Evolutionary conservation across 306 rosid species (phyloP).

Genomic region (Fragaria iinumae): DNA sequence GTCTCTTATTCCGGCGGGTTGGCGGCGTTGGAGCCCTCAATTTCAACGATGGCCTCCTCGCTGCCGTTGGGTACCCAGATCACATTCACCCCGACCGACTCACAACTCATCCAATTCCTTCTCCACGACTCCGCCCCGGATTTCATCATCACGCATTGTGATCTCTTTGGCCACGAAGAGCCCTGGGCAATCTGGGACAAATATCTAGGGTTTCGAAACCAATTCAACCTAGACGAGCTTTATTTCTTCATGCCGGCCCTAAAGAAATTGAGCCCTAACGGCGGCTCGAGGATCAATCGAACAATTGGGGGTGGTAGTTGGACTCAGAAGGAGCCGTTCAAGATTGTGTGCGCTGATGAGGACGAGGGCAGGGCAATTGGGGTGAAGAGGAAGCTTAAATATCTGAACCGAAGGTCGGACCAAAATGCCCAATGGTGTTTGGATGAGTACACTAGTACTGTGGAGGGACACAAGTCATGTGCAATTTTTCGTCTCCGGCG

Average conservation of each 20-base stretch:
- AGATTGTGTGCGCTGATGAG: background rate
- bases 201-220: background rate
- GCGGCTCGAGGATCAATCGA: background rate
- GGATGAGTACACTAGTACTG: background rate
- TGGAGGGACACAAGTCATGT: background rate
- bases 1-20: background rate
- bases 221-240: background rate
- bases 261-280: background rate
- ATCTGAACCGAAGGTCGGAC: background rate
- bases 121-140: background rate
- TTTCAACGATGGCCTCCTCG: background rate
- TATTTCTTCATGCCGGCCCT: background rate
- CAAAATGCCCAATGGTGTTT: background rate
- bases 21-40: background rate
- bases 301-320: background rate
- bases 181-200: background rate
- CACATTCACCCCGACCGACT: background rate
- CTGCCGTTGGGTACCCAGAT: background rate
- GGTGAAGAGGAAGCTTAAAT: background rate
- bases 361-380: background rate
- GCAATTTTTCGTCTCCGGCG: background rate
- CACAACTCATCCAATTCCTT: background rate
- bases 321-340: background rate
- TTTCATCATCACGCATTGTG: background rate
- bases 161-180: background rate